These are phyloP conservation scores for Ophiocordyceps camponoti-saundersi DNA, from an alignment of 2,329 filamentous ascomycete species.

Conservation along the genomic window DNA sequence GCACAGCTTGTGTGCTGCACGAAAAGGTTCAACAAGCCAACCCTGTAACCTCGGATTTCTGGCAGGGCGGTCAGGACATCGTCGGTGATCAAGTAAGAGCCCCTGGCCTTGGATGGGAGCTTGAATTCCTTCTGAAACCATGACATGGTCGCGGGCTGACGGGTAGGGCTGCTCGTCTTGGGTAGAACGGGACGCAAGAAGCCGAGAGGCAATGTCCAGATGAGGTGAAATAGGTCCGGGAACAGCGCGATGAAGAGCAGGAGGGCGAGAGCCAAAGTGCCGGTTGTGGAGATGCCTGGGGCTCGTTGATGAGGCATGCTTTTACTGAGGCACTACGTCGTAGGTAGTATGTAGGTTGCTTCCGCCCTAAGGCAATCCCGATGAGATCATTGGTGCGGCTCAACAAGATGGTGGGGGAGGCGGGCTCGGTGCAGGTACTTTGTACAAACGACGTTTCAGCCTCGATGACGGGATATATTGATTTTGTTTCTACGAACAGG, in stretches of 20 bases:
- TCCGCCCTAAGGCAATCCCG: neutral
- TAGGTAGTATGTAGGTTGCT: too few relatives aligned
- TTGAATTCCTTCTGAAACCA: conserved; percentile 79
- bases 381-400: neutral
- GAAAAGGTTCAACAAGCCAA: conserved; percentile 77
- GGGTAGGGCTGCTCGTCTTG: conserved; percentile 13
- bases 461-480: neutral
- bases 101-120: conserved; percentile 59
- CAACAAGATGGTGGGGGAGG: neutral
- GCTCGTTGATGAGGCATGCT: conserved; percentile 20
- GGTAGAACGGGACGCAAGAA: conserved; percentile 14
- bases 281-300: conserved; percentile 17
- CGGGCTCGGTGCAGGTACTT: conserved; percentile 1
- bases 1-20: conserved; percentile 91
- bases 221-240: conserved; percentile 31
- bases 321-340: too few relatives aligned
- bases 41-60: conserved; percentile 68
- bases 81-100: conserved; percentile 81
- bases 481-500: neutral
- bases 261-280: conserved; percentile 27
- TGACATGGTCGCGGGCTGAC: conserved; percentile 31
- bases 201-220: conserved; percentile 30
- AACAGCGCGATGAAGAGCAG: conserved; percentile 34
- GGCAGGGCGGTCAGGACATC: conserved; percentile 54
- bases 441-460: neutral